These are phyloP conservation scores for Phytophthora lateralis DNA, from an alignment of 352 stramenopile species.

Conservation along the genomic window DNA sequence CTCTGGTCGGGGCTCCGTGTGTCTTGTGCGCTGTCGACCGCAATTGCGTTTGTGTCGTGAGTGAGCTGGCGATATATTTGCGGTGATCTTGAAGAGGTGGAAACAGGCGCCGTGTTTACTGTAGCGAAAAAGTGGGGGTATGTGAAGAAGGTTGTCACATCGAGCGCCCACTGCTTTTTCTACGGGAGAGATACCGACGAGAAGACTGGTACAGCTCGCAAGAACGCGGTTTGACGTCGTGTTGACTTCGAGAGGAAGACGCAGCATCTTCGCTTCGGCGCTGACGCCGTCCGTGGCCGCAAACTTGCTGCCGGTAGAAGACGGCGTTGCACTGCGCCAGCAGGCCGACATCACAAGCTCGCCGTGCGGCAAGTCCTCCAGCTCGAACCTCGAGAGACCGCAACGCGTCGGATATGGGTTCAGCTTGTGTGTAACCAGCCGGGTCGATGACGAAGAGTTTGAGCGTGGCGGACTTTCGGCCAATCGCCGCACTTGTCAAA, in stretches of 20 bases:
- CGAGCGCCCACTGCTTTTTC: slow-evolving; percentile 5
- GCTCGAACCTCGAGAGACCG: too few relatives aligned
- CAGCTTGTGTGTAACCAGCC: slow-evolving; percentile 15
- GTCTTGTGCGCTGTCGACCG: slow-evolving; percentile 1
- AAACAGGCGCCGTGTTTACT: slow-evolving; percentile 17
- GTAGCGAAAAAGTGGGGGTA: slow-evolving; percentile 15
- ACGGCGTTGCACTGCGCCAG: not conserved
- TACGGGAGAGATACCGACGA: slow-evolving; percentile 2
- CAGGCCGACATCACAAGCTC: not conserved
- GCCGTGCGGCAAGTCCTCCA: too few relatives aligned
- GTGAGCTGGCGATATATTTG: slow-evolving; percentile 6
- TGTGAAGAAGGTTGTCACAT: slow-evolving; percentile 21
- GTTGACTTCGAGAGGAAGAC: too few relatives aligned
- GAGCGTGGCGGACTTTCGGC: not conserved
- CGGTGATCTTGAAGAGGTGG: slow-evolving; percentile 26
- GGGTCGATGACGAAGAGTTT: slow-evolving; percentile 11
- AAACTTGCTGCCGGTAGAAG: not conserved
- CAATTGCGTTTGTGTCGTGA: slow-evolving; percentile 13
- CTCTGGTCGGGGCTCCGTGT: not conserved
- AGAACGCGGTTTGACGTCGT: not conserved
- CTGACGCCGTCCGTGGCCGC: not conserved
- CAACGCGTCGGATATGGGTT: slow-evolving; percentile 17
- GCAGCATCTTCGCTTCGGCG: too few relatives aligned
- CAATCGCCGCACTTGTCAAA: not conserved
- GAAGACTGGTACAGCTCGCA: not conserved